Percentiles rank a stretch among this genome's conserved stretches.
These are phyloP conservation scores for Cicer arietinum DNA, from an alignment of 306 rosid species.

Conservation along the genomic window DNA sequence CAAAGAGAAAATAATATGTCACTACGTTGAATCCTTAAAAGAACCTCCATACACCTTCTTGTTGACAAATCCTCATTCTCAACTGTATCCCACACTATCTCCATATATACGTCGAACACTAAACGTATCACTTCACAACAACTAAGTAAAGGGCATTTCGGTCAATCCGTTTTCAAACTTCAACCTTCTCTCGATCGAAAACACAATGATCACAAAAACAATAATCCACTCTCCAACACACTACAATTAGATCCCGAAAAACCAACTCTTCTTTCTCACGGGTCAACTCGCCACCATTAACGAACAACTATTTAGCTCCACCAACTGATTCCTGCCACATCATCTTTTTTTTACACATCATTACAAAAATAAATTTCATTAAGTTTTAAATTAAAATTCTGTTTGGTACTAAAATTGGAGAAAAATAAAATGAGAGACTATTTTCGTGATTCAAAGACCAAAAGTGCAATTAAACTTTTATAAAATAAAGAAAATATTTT, in stretches of 20 bases:
- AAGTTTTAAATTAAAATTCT: too few species aligned
- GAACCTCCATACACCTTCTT: too few species aligned
- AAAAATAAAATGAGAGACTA: too few species aligned
- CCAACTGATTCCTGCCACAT: constrained; percentile 3
- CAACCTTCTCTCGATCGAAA: constrained; percentile 9
- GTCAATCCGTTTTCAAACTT: constrained; percentile 36
- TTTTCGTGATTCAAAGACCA: too few species aligned
- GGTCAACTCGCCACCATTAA: constrained; percentile 51
- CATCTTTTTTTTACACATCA: too few species aligned
- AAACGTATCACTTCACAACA: neutral
- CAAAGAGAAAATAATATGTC: too few species aligned
- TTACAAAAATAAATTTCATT: too few species aligned
- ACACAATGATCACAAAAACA: constrained; percentile 7
- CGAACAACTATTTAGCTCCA: constrained; percentile 15
- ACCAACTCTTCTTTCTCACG: constrained; percentile 39
- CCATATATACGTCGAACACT: neutral
- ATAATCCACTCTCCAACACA: constrained; percentile 1
- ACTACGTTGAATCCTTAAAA: too few species aligned
- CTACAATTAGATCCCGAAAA: constrained; percentile 38
- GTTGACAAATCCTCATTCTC: too few species aligned
- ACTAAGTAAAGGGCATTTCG: constrained; percentile 17
- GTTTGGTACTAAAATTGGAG: too few species aligned
- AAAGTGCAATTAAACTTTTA: too few species aligned
- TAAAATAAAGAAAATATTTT: too few species aligned
- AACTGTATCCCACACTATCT: neutral